These are phyloP conservation scores for Phycomyces nitens DNA, from an alignment of 192 early-diverging fungal species.

Conservation along the genomic window DNA sequence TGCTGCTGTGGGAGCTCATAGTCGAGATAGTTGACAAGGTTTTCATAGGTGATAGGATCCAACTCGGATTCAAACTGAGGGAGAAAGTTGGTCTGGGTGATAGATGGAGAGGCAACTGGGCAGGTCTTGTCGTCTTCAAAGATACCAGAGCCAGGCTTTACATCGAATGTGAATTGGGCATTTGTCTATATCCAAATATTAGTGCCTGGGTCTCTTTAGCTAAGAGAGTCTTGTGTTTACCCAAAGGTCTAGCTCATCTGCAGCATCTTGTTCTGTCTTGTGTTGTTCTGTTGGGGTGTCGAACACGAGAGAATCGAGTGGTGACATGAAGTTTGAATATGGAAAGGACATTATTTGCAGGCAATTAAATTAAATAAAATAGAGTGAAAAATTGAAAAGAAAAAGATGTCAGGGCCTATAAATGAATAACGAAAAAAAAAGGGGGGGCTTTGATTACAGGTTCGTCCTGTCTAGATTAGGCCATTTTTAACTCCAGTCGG, in stretches of 20 bases:
- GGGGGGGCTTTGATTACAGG: no score
- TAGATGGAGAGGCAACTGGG: neutral
- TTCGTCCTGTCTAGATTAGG: no score
- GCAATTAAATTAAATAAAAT: no score
- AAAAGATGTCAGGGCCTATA: no score
- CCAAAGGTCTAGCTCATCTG: conserved; percentile 71
- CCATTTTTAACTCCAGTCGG: no score
- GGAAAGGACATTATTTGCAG: no score
- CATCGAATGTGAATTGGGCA: conserved; percentile 73
- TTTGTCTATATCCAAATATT: conserved; percentile 40
- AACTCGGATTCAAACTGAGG: conserved; percentile 15
- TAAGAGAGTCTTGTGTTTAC: no score
- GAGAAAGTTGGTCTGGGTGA: neutral
- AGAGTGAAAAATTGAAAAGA: no score
- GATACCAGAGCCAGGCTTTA: conserved; percentile 46
- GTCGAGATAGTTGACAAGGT: conserved; percentile 36
- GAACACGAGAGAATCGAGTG: conserved; percentile 24
- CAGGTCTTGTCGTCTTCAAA: conserved; percentile 36
- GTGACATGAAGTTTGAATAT: conserved; percentile 5
- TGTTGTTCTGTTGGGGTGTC: conserved; percentile 9
- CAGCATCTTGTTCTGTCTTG: conserved; percentile 57
- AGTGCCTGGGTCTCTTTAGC: no score
- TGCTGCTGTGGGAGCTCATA: conserved; percentile 32
- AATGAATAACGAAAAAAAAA: no score
- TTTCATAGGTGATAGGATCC: conserved; percentile 31